Percentiles rank a stretch among this genome's conserved stretches.
Evolutionary conservation across 2,329 filamentous ascomycete species (phyloP).

Genomic region (Leptographium flavum): DNA sequence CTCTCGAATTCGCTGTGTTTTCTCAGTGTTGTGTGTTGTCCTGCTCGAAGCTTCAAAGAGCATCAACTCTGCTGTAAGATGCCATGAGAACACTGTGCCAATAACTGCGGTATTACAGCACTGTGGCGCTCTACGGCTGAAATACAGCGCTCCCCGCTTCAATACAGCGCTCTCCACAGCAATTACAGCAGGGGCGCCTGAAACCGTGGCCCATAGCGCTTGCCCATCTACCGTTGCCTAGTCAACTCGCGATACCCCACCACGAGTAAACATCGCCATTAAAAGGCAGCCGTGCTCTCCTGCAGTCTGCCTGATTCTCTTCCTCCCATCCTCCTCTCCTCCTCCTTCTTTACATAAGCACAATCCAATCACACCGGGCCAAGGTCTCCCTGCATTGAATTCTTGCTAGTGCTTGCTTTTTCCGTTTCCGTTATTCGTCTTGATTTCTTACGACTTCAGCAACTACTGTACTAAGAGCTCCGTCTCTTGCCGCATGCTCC

Average conservation of each 20-base stretch:
- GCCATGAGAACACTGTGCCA: no score
- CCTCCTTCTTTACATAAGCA: slow-evolving; percentile 11
- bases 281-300: slow-evolving; percentile 9
- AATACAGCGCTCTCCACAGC: background rate
- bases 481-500: no score
- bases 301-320: background rate
- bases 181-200: background rate
- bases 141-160: no score
- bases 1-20: no score
- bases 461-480: no score
- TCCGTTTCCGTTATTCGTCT: no score
- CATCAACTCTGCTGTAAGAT: no score
- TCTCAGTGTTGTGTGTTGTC: no score
- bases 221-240: slow-evolving; percentile 3
- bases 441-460: no score
- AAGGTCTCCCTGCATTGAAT: slow-evolving; percentile 3
- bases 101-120: no score
- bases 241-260: slow-evolving; percentile 3
- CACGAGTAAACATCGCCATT: slow-evolving; percentile 12
- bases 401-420: background rate
- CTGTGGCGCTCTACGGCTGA: no score
- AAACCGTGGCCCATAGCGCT: slow-evolving; percentile 1
- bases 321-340: slow-evolving; percentile 10
- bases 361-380: slow-evolving; percentile 6
- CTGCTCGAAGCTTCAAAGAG: no score